A percentile compares a stretch with the other conserved stretches of the same genome.
Evolutionary conservation across 108 stramenopile species (phyloP).

Genomic region (Seminavis robusta): DNA sequence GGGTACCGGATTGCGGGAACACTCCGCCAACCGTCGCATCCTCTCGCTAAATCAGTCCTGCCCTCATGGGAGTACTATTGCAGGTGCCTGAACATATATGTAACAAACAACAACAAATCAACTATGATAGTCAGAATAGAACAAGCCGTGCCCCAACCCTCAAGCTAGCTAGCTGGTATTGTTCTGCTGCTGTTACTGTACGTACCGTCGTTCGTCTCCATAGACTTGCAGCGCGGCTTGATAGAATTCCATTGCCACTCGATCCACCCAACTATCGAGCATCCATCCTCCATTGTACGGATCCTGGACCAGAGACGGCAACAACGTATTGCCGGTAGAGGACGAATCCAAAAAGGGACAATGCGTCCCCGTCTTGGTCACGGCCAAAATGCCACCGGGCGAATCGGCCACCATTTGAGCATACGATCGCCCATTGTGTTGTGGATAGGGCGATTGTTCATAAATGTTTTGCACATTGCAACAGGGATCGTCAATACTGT

Average conservation of each 20-base stretch:
- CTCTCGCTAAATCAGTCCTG: too few species aligned
- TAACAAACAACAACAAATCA: too few species aligned
- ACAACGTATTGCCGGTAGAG: slow-evolving; percentile 4
- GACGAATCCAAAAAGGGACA: slow-evolving; percentile 35
- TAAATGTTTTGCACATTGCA: slow-evolving; percentile 37
- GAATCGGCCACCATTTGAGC: slow-evolving; percentile 32
- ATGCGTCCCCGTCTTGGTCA: slow-evolving; percentile 42
- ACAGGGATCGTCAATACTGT: slow-evolving; percentile 46
- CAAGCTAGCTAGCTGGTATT: too few species aligned
- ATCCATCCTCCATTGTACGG: slow-evolving; percentile 42
- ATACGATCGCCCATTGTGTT: slow-evolving; percentile 33
- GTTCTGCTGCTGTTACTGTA: too few species aligned
- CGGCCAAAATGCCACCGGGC: slow-evolving; percentile 30
- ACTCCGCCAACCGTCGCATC: too few species aligned
- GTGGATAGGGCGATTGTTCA: slow-evolving; percentile 29
- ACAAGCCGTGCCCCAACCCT: too few species aligned
- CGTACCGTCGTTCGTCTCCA: not conserved
- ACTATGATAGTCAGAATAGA: too few species aligned
- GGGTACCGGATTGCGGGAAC: too few species aligned
- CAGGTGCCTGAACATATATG: too few species aligned
- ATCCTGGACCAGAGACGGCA: slow-evolving; percentile 23
- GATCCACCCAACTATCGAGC: slow-evolving; percentile 47
- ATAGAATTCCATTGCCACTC: slow-evolving; percentile 35
- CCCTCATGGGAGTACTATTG: too few species aligned
- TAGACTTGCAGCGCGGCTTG: slow-evolving; percentile 39